Percentiles rank a stretch among this genome's conserved stretches.
These are phyloP conservation scores for Collybia sp. DNA, from an alignment of 768 basidiomycete genomes.

Conservation along the genomic window DNA sequence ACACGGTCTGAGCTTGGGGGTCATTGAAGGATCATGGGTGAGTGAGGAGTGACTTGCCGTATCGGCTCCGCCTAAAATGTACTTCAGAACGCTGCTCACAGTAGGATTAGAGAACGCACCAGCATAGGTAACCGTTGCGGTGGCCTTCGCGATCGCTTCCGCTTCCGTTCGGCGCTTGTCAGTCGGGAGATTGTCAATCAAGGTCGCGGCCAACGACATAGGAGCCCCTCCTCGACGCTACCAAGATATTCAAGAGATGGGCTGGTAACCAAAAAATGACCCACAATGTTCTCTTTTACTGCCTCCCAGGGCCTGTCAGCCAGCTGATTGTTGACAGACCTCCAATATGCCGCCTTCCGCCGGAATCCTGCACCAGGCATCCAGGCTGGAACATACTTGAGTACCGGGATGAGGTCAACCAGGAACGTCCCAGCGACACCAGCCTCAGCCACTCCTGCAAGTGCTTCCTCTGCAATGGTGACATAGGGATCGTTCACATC, in stretches of 20 bases:
- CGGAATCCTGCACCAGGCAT: slow-evolving; percentile 44
- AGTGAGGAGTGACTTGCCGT: neutral
- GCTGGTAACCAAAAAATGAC: neutral
- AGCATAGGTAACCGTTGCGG: slow-evolving; percentile 8
- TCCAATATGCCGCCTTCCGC: slow-evolving; percentile 30
- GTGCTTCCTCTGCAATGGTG: neutral
- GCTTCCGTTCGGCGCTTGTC: slow-evolving; percentile 1
- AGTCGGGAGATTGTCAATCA: slow-evolving; percentile 1
- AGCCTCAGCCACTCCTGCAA: neutral
- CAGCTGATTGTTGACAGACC: slow-evolving; percentile 24
- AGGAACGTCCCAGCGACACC: slow-evolving; percentile 8
- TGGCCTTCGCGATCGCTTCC: slow-evolving; percentile 5
- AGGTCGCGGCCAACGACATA: neutral
- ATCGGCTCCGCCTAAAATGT: slow-evolving; percentile 3
- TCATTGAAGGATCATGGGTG: neutral
- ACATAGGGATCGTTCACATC: slow-evolving; percentile 3
- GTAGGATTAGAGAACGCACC: neutral
- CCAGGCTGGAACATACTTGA: slow-evolving; percentile 42
- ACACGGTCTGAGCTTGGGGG: slow-evolving; percentile 23
- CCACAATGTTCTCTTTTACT: slow-evolving; percentile 6
- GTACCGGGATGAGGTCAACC: slow-evolving; percentile 16
- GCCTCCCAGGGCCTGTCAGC: slow-evolving; percentile 24
- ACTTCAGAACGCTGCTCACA: neutral
- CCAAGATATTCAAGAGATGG: neutral
- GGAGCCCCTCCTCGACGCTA: neutral